Evolutionary conservation across 306 rosid species (phyloP).

Genomic region (Cyamopsis tetragonoloba): DNA sequence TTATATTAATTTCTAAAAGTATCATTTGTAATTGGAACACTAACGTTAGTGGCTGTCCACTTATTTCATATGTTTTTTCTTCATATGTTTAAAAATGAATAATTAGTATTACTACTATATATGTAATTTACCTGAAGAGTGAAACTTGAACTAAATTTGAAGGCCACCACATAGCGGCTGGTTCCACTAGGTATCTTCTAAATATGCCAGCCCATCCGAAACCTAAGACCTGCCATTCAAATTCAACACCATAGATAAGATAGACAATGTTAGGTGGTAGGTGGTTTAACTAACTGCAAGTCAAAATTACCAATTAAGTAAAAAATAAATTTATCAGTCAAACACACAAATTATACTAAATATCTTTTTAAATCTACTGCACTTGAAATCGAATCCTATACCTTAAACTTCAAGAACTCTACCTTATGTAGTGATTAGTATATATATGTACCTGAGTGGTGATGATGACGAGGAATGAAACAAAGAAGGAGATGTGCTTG

Average conservation of each 20-base stretch:
- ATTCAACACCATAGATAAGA: not conserved
- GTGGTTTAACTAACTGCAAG: not conserved
- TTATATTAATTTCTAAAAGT: no score
- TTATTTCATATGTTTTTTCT: no score
- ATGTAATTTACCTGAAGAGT: slow-evolving; percentile 90
- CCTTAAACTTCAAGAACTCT: no score
- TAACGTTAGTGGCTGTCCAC: no score
- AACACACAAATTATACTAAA: no score
- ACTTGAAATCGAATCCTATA: no score
- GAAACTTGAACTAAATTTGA: slow-evolving; percentile 94
- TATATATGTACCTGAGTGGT: slow-evolving; percentile 67
- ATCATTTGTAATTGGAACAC: no score
- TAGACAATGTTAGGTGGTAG: not conserved
- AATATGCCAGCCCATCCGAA: slow-evolving; percentile 98
- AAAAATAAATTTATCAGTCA: no score
- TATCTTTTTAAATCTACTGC: no score
- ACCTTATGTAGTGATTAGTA: no score
- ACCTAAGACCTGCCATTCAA: slow-evolving; percentile 75
- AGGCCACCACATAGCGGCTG: slow-evolving; percentile 99
- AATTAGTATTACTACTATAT: no score
- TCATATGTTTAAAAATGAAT: no score
- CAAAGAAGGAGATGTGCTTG: slow-evolving; percentile 54
- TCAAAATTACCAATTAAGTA: not conserved
- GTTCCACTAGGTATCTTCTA: slow-evolving; percentile 78
- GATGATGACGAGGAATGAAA: slow-evolving; percentile 63